Evolutionary conservation across 2,329 filamentous ascomycete genomes (phyloP).

Genomic region (Pseudocercospora eumusae): DNA sequence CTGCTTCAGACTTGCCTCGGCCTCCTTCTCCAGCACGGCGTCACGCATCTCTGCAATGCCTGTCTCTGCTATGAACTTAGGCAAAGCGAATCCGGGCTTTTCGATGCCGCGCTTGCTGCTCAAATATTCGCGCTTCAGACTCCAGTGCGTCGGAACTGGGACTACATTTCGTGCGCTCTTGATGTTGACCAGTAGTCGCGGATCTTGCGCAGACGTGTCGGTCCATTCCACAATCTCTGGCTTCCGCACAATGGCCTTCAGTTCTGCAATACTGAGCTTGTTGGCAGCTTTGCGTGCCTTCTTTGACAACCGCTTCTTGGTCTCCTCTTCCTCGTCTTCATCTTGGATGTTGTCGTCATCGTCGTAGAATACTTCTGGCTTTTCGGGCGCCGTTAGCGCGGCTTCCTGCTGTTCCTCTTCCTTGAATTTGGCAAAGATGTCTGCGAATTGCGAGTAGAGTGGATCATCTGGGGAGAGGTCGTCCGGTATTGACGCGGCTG

Average conservation of each 20-base stretch:
- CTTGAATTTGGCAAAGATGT: conserved; percentile 79
- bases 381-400: conserved; percentile 66
- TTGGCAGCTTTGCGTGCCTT: conserved; percentile 91
- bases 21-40: conserved; percentile 92
- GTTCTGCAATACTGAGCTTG: conserved; percentile 89
- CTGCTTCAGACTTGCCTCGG: conserved; percentile 86
- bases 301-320: conserved; percentile 74
- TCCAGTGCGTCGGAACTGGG: conserved; percentile 92
- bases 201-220: conserved; percentile 87
- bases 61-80: conserved; percentile 95
- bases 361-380: conserved; percentile 80
- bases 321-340: conserved; percentile 71
- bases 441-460: conserved; percentile 79
- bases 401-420: conserved; percentile 53
- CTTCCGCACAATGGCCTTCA: conserved; percentile 87
- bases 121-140: conserved; percentile 91
- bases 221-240: conserved; percentile 98
- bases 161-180: conserved; percentile 95
- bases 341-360: conserved; percentile 86
- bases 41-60: conserved; percentile 98
- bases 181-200: conserved; percentile 85
- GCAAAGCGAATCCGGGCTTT: conserved; percentile 87
- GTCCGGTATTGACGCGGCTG: conserved; percentile 28
- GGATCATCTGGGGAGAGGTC: conserved; percentile 57
- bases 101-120: conserved; percentile 97